Evolutionary conservation across 495 filamentous ascomycete species (phyloP), one percentile per base, ranked within the genome.

Genomic region (Thozetella sp.): DNA sequence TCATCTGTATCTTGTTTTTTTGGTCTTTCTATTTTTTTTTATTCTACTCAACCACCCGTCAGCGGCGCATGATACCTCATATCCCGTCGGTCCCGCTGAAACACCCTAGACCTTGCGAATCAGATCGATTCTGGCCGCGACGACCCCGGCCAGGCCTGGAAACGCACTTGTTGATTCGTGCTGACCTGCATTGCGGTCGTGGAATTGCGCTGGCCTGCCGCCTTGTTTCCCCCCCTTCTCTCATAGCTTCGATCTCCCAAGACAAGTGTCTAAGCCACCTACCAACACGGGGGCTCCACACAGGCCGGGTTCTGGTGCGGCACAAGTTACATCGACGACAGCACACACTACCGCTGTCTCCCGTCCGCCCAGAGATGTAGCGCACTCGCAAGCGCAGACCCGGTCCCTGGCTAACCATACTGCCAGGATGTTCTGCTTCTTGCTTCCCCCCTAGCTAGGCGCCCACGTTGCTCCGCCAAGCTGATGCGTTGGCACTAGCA

Each of bases 41-140:
- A n/a, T n/a, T n/a, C n/a, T n/a, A n/a, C n/a, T n/a, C n/a, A n/a
- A n/a, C n/a, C n/a, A n/a, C n/a, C n/a, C n/a, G n/a, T n/a, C n/a
- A 19, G 43, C 9, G 9, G 43, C n/a, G 43, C 43, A 48, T 48
- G n/a, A 48, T 9, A n/a, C 10, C 4, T 48, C 6, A 48, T 48
- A 48, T 48, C 43, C 43, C 43, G 43, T n/a, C 20, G 43, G 20
- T 48, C 43, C 43, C 43, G 43, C 43, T 48, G 43, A 48, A 48
- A 48, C 43, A n/a, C n/a, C n/a, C 10, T 48, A n/a, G 3, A 20
- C 43, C 20, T 10, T 48, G n/a, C 43, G 43, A 48, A 48, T 48
- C 43, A 48, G 9, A n/a, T 19, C 43, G 10, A n/a, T n/a, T 20
- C n/a, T 3, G 43, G 4, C 43, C 9, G 20, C 43, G 9, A 48